Evolutionary conservation across 1,139 yeast species (phyloP).

Genomic region (Waltiozyma sp.): DNA sequence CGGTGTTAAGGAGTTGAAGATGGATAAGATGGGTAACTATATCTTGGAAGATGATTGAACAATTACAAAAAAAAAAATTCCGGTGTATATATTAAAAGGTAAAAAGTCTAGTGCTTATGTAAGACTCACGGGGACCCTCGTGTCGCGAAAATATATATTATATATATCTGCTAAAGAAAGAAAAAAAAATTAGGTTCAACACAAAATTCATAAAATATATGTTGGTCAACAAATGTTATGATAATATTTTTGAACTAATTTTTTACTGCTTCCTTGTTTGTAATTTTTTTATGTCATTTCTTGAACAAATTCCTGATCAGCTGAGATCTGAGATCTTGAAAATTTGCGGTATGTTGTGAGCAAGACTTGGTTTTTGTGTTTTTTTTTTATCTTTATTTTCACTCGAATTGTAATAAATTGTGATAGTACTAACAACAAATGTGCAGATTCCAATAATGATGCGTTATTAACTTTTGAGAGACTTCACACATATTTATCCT

Average conservation of each 20-base stretch:
- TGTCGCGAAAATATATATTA: too few relatives aligned
- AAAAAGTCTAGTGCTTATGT: too few relatives aligned
- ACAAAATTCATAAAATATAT: too few relatives aligned
- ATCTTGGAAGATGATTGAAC: slow-evolving; percentile 34
- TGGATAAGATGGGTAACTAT: slow-evolving; percentile 76
- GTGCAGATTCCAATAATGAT: slow-evolving; percentile 9
- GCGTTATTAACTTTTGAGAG: slow-evolving; percentile 20
- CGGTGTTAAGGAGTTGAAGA: slow-evolving; percentile 52
- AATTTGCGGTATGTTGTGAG: slow-evolving; percentile 11
- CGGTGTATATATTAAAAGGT: too few relatives aligned
- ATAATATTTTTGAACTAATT: too few relatives aligned
- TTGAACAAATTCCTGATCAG: slow-evolving; percentile 11
- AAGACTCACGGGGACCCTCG: too few relatives aligned
- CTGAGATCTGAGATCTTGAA: slow-evolving; percentile 13
- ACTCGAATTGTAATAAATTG: background rate
- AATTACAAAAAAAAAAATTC: too few relatives aligned
- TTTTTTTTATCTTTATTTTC: background rate
- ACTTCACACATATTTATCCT: slow-evolving; percentile 17
- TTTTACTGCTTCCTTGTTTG: too few relatives aligned
- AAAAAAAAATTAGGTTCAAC: too few relatives aligned
- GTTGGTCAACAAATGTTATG: too few relatives aligned
- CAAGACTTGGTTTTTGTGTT: too few relatives aligned
- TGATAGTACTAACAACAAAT: background rate
- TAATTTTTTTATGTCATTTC: slow-evolving; percentile 17
- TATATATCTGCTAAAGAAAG: too few relatives aligned